Percentiles rank a stretch among this genome's conserved stretches.
These are phyloP conservation scores for Punctularia strigosozonata DNA, from an alignment of 768 basidiomycete species.

Conservation along the genomic window DNA sequence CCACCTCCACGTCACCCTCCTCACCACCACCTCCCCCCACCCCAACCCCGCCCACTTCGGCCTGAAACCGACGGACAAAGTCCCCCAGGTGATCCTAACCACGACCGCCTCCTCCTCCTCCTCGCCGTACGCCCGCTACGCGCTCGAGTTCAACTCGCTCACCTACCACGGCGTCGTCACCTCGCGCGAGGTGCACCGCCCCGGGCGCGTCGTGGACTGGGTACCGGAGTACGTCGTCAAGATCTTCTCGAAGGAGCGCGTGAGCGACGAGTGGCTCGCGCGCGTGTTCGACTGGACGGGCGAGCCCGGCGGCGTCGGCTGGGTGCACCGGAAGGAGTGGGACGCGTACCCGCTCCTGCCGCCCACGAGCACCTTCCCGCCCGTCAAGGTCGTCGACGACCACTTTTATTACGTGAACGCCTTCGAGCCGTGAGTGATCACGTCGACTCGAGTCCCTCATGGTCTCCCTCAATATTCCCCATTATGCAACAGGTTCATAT, in stretches of 20 bases:
- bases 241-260: slow-evolving; percentile 62
- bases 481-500: slow-evolving; percentile 46
- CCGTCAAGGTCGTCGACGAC: slow-evolving; percentile 62
- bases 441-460: slow-evolving; percentile 1
- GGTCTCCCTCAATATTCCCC: slow-evolving; percentile 4
- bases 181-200: slow-evolving; percentile 14
- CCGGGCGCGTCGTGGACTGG: slow-evolving; percentile 16
- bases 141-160: slow-evolving; percentile 80
- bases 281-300: slow-evolving; percentile 50
- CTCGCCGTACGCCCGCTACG: slow-evolving; percentile 36
- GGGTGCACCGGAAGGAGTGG: slow-evolving; percentile 84
- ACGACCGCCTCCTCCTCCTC: no score
- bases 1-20: slow-evolving; percentile 77
- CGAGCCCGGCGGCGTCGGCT: slow-evolving; percentile 62
- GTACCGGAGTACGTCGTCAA: slow-evolving; percentile 62
- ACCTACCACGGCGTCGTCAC: slow-evolving; percentile 59
- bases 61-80: slow-evolving; percentile 26
- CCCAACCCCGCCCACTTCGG: slow-evolving; percentile 63
- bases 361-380: slow-evolving; percentile 58
- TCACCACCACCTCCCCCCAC: slow-evolving; percentile 61
- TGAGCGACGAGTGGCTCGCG: slow-evolving; percentile 62
- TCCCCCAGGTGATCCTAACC: slow-evolving; percentile 64
- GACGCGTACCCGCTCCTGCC: slow-evolving; percentile 68
- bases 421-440: slow-evolving; percentile 67
- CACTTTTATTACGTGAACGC: slow-evolving; percentile 88